phyloP scores from a whole-genome alignment of 1,139 yeast genomes.

The Pichia terricola region DNA sequence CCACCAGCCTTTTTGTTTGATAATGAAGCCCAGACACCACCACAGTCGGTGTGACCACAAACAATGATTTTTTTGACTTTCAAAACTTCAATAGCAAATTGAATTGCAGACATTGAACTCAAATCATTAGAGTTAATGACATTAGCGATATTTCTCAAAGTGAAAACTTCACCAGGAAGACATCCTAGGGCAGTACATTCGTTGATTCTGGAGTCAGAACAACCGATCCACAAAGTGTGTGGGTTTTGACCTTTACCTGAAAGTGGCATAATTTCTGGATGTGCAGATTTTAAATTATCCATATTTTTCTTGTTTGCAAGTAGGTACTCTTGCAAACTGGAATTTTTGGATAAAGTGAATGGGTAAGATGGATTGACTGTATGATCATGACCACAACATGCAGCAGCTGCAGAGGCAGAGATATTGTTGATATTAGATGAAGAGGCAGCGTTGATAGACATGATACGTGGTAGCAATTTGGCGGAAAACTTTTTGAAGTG shows the following conservation, averaged over 20 bases:
- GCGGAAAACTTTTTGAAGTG: slow-evolving; percentile 3
- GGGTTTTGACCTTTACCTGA: slow-evolving; percentile 87
- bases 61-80: slow-evolving; percentile 77
- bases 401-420: neutral
- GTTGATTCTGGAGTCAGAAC: slow-evolving; percentile 72
- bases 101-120: slow-evolving; percentile 73
- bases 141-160: slow-evolving; percentile 90
- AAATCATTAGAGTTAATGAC: slow-evolving; percentile 64
- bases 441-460: slow-evolving; percentile 4
- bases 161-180: slow-evolving; percentile 88
- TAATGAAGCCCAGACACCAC: slow-evolving; percentile 87
- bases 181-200: slow-evolving; percentile 65
- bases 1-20: slow-evolving; percentile 55
- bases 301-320: slow-evolving; percentile 63
- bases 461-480: slow-evolving; percentile 3
- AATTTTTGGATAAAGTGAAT: slow-evolving; percentile 48
- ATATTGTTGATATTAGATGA: neutral
- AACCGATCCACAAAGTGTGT: slow-evolving; percentile 92
- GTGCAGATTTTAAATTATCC: slow-evolving; percentile 44
- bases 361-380: slow-evolving; percentile 26
- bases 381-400: neutral
- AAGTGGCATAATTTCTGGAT: slow-evolving; percentile 57
- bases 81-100: slow-evolving; percentile 82
- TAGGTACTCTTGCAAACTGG: slow-evolving; percentile 54
- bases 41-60: slow-evolving; percentile 98